Base-by-base conservation (phyloP, 495 filamentous ascomycete species). In the Immersiella caudata region DNA sequence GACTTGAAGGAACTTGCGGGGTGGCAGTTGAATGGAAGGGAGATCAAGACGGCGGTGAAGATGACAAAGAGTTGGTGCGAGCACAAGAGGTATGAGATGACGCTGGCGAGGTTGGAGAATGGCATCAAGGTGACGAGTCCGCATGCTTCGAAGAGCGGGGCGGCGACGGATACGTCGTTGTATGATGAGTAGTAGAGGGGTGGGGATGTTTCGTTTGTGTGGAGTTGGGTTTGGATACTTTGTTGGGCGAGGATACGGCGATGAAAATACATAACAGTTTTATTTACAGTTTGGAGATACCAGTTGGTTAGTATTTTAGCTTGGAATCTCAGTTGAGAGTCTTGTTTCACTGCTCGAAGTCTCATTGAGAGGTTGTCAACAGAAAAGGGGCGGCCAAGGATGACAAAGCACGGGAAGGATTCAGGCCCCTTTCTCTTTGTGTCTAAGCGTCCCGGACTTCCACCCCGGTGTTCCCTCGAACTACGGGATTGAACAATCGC, bases 31-130 rank as follows among this genome's bases (percentile, higher is more conserved):
- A 90, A 90, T 70, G 87, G 88, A 0, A 72, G 86, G 52, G 83
- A 90, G 76, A 91, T 90, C 67, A 88, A 88, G 75, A 91, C 89
- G 71, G 80, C 85, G 2, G 77, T 90, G 24, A 88, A 88, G 73
- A 88, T 76, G 74, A 69, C 71, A 0, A 61, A 61, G 29, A 74
- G 64, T 35, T 80, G 79, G 78, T 79, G 77, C 64, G 68, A 76
- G 46, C 67, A 75, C 70, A 79, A 78, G 72, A 67, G 65, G 14
- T 77, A 75, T 33, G 70, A 66, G 35, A 68, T 80, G 71, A 77
- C 67, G 24, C 65, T 80, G 59, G 50, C 68, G 52, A 64, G 76
- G 57, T 58, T 76, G 60, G 79, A 79, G 62, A 76, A 70, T 56
- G 78, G 74, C 18, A 78, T 80, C 62, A 72, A 66, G 67, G 73